Evolutionary conservation across 345 rosid species (phyloP).

Genomic region (Dimocarpus longan): DNA sequence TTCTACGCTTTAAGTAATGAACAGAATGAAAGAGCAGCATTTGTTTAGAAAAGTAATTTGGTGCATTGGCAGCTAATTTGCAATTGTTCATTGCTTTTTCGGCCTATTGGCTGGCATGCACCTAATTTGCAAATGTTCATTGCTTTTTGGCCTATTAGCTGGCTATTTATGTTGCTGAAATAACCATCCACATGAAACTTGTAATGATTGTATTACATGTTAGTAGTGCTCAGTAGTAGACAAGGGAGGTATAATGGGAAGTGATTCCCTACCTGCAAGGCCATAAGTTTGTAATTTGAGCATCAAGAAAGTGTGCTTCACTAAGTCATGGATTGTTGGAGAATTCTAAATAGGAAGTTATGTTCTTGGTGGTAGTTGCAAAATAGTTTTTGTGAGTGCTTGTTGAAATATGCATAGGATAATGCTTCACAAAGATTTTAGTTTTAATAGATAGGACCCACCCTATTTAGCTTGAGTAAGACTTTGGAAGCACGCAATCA

Average conservation of each 20-base stretch:
- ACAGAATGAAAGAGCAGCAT: neutral
- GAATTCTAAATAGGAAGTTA: neutral
- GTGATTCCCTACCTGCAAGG: neutral
- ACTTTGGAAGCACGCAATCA: neutral
- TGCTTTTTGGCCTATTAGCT: neutral
- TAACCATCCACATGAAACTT: neutral
- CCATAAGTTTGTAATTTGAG: neutral
- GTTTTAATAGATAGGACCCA: too few relatives aligned
- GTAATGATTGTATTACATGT: neutral
- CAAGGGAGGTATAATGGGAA: neutral
- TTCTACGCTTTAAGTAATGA: neutral
- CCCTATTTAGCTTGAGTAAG: neutral
- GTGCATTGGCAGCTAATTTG: neutral
- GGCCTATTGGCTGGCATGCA: neutral
- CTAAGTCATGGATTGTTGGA: neutral
- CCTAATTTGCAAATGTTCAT: neutral
- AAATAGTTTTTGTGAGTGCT: neutral
- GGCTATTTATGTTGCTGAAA: neutral
- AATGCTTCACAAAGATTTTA: neutral
- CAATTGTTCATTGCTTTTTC: neutral
- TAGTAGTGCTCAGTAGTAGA: neutral
- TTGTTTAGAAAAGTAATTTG: neutral
- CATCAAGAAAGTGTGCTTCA: neutral
- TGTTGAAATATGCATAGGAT: neutral
- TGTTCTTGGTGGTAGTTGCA: neutral